Percentiles rank a stretch among this genome's conserved stretches.
Conservation (phyloP, 2,329 filamentous ascomycete genomes). For the Exophiala calicioides region DNA sequence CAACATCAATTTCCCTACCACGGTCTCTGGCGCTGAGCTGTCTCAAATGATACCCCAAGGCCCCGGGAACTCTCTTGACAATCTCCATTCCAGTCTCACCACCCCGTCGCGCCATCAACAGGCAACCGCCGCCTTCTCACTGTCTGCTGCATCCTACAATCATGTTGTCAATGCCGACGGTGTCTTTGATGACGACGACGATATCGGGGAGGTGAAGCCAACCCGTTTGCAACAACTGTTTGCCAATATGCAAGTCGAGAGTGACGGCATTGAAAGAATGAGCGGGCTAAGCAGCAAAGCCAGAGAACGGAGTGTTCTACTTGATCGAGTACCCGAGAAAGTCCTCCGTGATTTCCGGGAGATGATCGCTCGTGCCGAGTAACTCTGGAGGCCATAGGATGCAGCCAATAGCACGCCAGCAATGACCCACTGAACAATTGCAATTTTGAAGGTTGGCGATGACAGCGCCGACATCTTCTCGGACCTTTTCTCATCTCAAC, state of each 20-base stretch:
- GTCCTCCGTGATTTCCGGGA: slow-evolving; percentile 91
- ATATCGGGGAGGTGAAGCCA: slow-evolving; percentile 36
- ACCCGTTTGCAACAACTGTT: slow-evolving; percentile 63
- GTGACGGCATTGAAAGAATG: slow-evolving; percentile 54
- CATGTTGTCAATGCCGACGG: slow-evolving; percentile 71
- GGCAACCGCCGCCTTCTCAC: slow-evolving; percentile 81
- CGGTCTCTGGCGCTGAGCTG: slow-evolving; percentile 37
- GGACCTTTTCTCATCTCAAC: no score
- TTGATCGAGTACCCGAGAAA: slow-evolving; percentile 89
- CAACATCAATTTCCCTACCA: slow-evolving; percentile 13
- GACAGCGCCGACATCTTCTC: slow-evolving; percentile 2
- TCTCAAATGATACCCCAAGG: slow-evolving; percentile 39
- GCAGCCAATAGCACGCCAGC: neutral
- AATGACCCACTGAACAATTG: neutral
- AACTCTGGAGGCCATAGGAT: slow-evolving; percentile 33
- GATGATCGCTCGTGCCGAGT: slow-evolving; percentile 71
- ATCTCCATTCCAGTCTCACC: slow-evolving; percentile 68
- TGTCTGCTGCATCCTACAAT: slow-evolving; percentile 86
- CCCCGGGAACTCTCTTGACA: slow-evolving; percentile 54
- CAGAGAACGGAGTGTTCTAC: slow-evolving; percentile 87
- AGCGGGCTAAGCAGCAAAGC: slow-evolving; percentile 71
- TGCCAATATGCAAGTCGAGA: slow-evolving; percentile 72
- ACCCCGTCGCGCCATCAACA: slow-evolving; percentile 81
- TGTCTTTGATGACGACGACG: slow-evolving; percentile 57
- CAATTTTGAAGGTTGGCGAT: no score